phyloP scores from a whole-genome alignment of 73 alveolate genomes.

The Effrenium voratum region DNA sequence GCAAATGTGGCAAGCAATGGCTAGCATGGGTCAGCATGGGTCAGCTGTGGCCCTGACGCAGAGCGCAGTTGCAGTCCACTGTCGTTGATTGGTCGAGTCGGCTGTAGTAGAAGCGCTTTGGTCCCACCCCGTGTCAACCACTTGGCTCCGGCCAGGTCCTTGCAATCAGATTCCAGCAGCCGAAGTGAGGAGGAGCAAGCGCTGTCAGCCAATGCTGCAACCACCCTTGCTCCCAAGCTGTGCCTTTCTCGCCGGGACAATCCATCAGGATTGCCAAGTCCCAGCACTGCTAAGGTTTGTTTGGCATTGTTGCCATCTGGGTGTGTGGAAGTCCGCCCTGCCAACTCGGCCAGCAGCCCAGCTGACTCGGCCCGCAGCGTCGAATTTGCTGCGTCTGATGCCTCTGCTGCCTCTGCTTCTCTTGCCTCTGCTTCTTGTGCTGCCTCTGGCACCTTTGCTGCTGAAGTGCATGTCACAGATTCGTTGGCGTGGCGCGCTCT shows the following conservation, averaged over 20 bases:
- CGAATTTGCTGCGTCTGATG: no score
- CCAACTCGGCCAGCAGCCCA: no score
- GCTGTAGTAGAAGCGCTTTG: slow-evolving; percentile 20
- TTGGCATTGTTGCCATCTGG: no score
- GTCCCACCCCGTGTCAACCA: slow-evolving; percentile 12
- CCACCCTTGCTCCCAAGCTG: slow-evolving; percentile 72
- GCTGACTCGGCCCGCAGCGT: no score
- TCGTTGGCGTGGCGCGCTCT: neutral
- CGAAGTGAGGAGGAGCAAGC: neutral
- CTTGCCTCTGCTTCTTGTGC: no score
- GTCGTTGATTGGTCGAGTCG: slow-evolving; percentile 61
- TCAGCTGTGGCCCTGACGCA: slow-evolving; percentile 44
- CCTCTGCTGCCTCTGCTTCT: no score
- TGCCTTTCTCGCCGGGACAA: slow-evolving; percentile 15
- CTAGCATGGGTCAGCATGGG: no score
- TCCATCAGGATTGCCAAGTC: slow-evolving; percentile 71
- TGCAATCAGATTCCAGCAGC: neutral
- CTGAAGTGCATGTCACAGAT: no score
- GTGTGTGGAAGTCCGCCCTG: no score
- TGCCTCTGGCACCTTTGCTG: no score
- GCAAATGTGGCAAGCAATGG: no score
- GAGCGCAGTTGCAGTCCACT: slow-evolving; percentile 54
- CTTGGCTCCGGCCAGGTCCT: slow-evolving; percentile 43
- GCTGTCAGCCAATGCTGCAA: slow-evolving; percentile 36
- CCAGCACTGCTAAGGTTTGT: slow-evolving; percentile 32